These are phyloP conservation scores for Tolypocladium pustulatum DNA, from an alignment of 2,329 filamentous ascomycete species.

Conservation along the genomic window DNA sequence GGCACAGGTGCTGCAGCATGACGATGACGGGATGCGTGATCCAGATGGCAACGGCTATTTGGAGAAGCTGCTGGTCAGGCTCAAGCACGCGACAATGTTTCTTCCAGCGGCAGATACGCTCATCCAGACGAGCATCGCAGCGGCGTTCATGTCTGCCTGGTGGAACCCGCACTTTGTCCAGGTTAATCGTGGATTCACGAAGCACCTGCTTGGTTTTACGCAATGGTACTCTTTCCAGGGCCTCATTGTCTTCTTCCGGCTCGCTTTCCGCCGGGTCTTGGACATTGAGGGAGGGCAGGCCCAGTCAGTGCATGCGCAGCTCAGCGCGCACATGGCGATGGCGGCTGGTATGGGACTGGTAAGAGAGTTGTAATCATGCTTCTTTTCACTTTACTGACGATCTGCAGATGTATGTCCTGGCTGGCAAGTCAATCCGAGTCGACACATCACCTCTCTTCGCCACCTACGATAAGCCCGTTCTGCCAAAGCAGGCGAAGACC, in stretches of 20 bases:
- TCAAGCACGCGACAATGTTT: slow-evolving; percentile 10
- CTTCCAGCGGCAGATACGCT: slow-evolving; percentile 30
- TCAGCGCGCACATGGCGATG: slow-evolving; percentile 45
- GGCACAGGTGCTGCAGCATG: slow-evolving; percentile 12
- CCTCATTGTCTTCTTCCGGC: slow-evolving; percentile 45
- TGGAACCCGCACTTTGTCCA: slow-evolving; percentile 61
- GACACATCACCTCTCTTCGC: slow-evolving; percentile 47
- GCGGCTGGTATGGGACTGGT: slow-evolving; percentile 42
- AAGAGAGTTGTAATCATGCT: slow-evolving; percentile 18
- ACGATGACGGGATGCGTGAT: slow-evolving; percentile 21
- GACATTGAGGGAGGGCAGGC: slow-evolving; percentile 27
- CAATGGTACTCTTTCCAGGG: slow-evolving; percentile 59
- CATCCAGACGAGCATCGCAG: slow-evolving; percentile 35
- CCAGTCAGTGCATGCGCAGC: slow-evolving; percentile 27
- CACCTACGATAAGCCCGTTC: slow-evolving; percentile 10
- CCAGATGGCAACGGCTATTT: slow-evolving; percentile 16
- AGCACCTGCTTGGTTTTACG: slow-evolving; percentile 47
- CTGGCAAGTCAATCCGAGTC: slow-evolving; percentile 36
- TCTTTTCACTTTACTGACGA: slow-evolving; percentile 9
- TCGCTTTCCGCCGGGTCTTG: slow-evolving; percentile 33
- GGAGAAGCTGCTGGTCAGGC: slow-evolving; percentile 3
- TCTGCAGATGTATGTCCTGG: slow-evolving; percentile 32
- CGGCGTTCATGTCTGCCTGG: slow-evolving; percentile 44
- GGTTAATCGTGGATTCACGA: slow-evolving; percentile 47
- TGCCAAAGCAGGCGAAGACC: slow-evolving; percentile 14